Percentiles rank a stretch among this genome's conserved stretches.
These are phyloP conservation scores for Pythium utonaiense DNA, from an alignment of 352 stramenopile species.

Conservation along the genomic window DNA sequence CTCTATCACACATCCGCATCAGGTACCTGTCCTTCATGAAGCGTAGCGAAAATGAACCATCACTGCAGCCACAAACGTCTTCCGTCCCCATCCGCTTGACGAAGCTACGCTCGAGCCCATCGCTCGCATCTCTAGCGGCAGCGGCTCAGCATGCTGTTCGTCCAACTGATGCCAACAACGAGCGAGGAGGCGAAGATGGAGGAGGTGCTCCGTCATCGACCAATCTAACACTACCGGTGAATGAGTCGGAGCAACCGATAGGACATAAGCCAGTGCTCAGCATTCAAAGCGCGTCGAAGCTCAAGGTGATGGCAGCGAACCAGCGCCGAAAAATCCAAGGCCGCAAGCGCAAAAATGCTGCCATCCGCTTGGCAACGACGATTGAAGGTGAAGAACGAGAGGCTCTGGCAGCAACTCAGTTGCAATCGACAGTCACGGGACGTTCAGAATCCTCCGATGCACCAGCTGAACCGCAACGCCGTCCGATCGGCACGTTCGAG, in stretches of 20 bases:
- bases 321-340: conserved; percentile 15
- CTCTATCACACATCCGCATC: no score
- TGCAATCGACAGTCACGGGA: background rate
- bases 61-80: background rate
- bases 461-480: background rate
- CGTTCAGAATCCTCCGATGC: background rate
- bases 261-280: background rate
- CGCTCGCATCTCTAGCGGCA: background rate
- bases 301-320: conserved; percentile 21
- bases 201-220: background rate
- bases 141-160: background rate
- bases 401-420: background rate
- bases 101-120: background rate
- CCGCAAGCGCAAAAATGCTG: conserved; percentile 12
- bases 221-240: background rate
- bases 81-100: background rate
- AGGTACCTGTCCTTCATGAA: background rate
- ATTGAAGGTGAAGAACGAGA: conserved; percentile 9
- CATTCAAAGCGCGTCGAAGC: conserved; percentile 15
- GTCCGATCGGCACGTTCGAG: conserved; percentile 43
- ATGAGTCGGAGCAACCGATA: background rate
- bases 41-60: background rate
- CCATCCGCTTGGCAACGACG: conserved; percentile 4
- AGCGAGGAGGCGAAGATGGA: background rate
- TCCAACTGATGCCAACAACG: background rate